These are phyloP conservation scores for Boletus vermiculosoides DNA, from an alignment of 768 basidiomycete species.

Conservation along the genomic window DNA sequence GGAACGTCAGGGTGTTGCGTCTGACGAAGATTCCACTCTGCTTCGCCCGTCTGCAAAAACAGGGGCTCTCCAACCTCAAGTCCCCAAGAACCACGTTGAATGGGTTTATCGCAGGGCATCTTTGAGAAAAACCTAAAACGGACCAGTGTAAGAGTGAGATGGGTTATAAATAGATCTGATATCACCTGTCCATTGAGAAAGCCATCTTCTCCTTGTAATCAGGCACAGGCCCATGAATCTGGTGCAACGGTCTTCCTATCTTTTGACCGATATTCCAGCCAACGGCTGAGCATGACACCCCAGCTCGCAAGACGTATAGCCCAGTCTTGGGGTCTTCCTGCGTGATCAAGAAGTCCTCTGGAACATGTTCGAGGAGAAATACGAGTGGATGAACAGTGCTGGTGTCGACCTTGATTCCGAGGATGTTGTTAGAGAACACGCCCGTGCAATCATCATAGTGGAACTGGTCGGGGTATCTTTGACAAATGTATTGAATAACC, in stretches of 20 bases:
- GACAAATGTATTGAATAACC: slow-evolving; percentile 55
- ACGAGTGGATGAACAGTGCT: slow-evolving; percentile 35
- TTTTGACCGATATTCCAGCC: slow-evolving; percentile 50
- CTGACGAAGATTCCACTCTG: slow-evolving; percentile 35
- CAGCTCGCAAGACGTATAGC: slow-evolving; percentile 45
- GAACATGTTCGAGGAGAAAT: slow-evolving; percentile 50
- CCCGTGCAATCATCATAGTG: slow-evolving; percentile 34
- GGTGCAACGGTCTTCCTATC: slow-evolving; percentile 45
- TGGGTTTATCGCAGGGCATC: slow-evolving; percentile 46
- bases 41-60: slow-evolving; percentile 41
- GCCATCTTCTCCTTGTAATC: slow-evolving; percentile 50
- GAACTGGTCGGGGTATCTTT: slow-evolving; percentile 57
- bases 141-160: background rate
- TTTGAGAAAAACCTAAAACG: slow-evolving; percentile 45
- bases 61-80: slow-evolving; percentile 51
- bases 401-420: slow-evolving; percentile 33
- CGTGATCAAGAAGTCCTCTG: slow-evolving; percentile 50
- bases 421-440: slow-evolving; percentile 44
- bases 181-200: slow-evolving; percentile 48
- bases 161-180: background rate
- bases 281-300: slow-evolving; percentile 45
- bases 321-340: slow-evolving; percentile 43
- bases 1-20: slow-evolving; percentile 36
- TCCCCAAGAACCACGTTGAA: slow-evolving; percentile 53
- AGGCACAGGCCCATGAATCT: slow-evolving; percentile 49